Conservation (phyloP, 257 asterid species). For the Vinca minor region DNA sequence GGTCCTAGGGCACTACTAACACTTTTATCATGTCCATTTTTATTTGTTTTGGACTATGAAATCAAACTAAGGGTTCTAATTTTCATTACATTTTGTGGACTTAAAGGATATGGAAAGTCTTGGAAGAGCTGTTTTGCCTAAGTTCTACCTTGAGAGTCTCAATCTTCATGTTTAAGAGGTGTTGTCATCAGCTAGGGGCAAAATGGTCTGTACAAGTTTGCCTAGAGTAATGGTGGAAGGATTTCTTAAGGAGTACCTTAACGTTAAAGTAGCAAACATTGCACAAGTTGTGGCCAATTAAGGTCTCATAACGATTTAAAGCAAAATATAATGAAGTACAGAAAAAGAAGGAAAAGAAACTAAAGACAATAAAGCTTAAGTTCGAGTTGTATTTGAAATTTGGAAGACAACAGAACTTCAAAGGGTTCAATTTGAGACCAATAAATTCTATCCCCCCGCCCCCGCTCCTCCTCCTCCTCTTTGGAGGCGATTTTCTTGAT, state of each 20-base stretch:
- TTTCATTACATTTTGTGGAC: slow-evolving; percentile 72
- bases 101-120: slow-evolving; percentile 55
- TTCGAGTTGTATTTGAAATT: too few relatives aligned
- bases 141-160: slow-evolving; percentile 66
- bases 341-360: not conserved
- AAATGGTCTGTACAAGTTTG: slow-evolving; percentile 43
- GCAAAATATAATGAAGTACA: not conserved
- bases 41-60: slow-evolving; percentile 35
- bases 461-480: not conserved
- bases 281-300: not conserved
- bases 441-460: not conserved
- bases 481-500: too few relatives aligned
- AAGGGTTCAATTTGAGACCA: not conserved
- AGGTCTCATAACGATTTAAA: not conserved
- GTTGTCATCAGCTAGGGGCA: slow-evolving; percentile 35
- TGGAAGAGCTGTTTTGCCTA: slow-evolving; percentile 65
- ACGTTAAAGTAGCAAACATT: slow-evolving; percentile 12
- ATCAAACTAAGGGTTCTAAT: slow-evolving; percentile 48
- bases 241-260: slow-evolving; percentile 58
- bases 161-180: slow-evolving; percentile 44
- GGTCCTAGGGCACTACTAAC: too few relatives aligned
- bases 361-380: not conserved
- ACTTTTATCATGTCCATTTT: slow-evolving; percentile 43
- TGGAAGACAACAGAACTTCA: slow-evolving; percentile 1
- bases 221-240: slow-evolving; percentile 82